Conservation (phyloP, 2,329 filamentous ascomycete species). For the Ophiostoma sp. region DNA sequence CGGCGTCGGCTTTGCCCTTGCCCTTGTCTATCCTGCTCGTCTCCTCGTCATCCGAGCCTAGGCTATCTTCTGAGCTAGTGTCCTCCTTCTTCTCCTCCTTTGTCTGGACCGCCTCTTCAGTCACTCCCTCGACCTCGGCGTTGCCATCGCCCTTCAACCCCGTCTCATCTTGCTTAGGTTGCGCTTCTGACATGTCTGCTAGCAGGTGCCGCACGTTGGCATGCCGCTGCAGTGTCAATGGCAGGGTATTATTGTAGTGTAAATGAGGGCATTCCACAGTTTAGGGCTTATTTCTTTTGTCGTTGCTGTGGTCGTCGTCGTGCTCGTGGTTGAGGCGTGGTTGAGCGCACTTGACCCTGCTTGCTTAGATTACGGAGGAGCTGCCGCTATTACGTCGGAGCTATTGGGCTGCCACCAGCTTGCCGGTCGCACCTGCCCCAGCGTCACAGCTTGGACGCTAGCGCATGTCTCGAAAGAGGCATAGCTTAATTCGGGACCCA, state of each 20-base stretch:
- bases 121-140: background rate
- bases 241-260: background rate
- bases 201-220: slow-evolving; percentile 23
- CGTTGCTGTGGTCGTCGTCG: background rate
- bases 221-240: slow-evolving; percentile 17
- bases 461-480: slow-evolving; percentile 4
- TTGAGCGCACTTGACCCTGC: background rate
- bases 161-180: slow-evolving; percentile 20
- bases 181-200: slow-evolving; percentile 26
- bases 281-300: background rate
- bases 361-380: slow-evolving; percentile 5
- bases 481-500: slow-evolving; percentile 1
- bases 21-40: slow-evolving; percentile 11
- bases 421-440: slow-evolving; percentile 20
- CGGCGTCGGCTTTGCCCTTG: slow-evolving; percentile 31
- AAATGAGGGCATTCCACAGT: background rate
- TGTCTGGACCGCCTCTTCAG: background rate
- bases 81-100: slow-evolving; percentile 29
- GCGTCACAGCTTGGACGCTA: slow-evolving; percentile 16
- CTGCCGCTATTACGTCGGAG: slow-evolving; percentile 18
- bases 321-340: background rate
- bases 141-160: background rate
- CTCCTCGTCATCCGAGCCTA: background rate
- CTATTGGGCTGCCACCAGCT: slow-evolving; percentile 13
- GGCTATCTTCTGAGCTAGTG: background rate